These are phyloP conservation scores for Breynia disticha DNA, from an alignment of 441 rosid species.

Conservation along the genomic window DNA sequence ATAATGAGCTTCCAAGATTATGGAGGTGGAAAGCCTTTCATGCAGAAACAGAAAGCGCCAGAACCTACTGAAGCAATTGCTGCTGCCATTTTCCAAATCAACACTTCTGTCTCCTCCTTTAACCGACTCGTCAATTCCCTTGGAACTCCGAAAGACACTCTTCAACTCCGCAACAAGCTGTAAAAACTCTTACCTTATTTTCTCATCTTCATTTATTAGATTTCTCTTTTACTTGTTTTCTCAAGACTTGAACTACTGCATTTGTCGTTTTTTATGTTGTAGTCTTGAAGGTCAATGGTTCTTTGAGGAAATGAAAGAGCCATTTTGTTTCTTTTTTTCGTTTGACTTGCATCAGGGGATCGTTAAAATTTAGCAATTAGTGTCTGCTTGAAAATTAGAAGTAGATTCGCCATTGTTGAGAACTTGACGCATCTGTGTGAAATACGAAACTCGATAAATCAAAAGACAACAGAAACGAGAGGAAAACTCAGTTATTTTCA, in stretches of 20 bases:
- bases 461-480: too few species aligned
- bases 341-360: too few species aligned
- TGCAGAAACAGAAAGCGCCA: slow-evolving; percentile 17
- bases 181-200: slow-evolving; percentile 13
- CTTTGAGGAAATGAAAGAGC: too few species aligned
- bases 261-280: neutral
- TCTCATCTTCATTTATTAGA: neutral
- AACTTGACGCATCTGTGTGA: too few species aligned
- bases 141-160: slow-evolving; percentile 73
- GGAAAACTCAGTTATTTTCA: too few species aligned
- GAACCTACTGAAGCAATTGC: slow-evolving; percentile 65
- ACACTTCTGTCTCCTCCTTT: slow-evolving; percentile 66
- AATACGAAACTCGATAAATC: too few species aligned
- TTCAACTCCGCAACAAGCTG: slow-evolving; percentile 61
- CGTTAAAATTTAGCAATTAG: too few species aligned
- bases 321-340: too few species aligned
- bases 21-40: slow-evolving; percentile 36
- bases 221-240: neutral
- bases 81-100: slow-evolving; percentile 65
- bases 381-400: too few species aligned
- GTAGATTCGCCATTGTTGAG: too few species aligned
- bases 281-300: too few species aligned
- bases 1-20: slow-evolving; percentile 73
- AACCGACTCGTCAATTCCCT: slow-evolving; percentile 67
- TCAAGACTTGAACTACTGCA: neutral